Base-by-base conservation (phyloP, 306 rosid species). In the Vigna nakashimae region DNA sequence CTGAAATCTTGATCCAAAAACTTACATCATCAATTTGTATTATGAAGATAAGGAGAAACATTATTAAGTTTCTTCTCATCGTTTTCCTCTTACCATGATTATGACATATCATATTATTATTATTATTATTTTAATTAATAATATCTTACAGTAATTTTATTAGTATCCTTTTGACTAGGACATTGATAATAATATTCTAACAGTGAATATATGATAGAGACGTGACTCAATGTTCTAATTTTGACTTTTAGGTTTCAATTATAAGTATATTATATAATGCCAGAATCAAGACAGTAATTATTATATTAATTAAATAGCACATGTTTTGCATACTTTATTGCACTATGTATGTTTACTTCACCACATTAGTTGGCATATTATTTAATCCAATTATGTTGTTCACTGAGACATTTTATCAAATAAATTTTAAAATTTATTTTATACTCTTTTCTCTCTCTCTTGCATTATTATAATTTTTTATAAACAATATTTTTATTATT, bases 201-300 rank as follows among this genome's bases (percentile, higher is more conserved):
- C 70, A 58, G 22, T 62, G n/a, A 34, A 74, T 22, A 67, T 52
- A 30, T 38, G 86, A 65, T 24, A 9, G 59, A 49, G 82, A 82
- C 82, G 74, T 70, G 63, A 77, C 64, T 82, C 30, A 81, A 43
- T 60, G 74, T 52, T 34, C 17, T 53, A 48, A 9, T 64, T 69
- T 76, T 82, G 67, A 73, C 86, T 77, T 82, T 72, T 20, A 14
- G 2, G 2, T 69, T 42, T 55, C 12, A 13, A 48, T 63, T 76
- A 63, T 70, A 76, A 50, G 40, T 75, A 12, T 60, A 32, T 40
- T 40, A 63, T 30, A 46, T 17, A 42, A 14, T 68, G 75, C 22
- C 80, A 50, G 50, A 12, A 59, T 68, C 48, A 80, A 58, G 56
- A 46, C 57, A 45, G 20, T 0, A 56, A 66, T 48, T 26, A 57